Evolutionary conservation across 1,284 basidiomycete species (phyloP), one percentile per base, ranked within the genome.

Genomic region (Fistulinella staudtii): DNA sequence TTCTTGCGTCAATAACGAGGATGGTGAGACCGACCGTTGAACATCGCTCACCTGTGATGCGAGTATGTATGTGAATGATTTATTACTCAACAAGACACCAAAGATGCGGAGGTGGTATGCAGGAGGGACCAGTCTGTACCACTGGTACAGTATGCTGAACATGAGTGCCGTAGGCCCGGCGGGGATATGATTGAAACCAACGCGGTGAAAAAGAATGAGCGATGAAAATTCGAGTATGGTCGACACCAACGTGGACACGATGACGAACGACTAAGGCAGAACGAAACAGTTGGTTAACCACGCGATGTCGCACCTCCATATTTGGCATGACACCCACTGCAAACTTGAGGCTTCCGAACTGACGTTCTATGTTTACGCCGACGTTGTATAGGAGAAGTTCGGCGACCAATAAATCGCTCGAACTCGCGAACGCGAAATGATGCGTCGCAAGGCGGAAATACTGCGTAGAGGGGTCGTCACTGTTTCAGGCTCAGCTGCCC

Each of bases 301-400:
- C 11, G 35, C 3, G 18, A 34, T 14, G 33, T 34, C 13, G 23
- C 28, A 42, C 24, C 11, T 11, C 25, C 21, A 22, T 39, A 20
- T 46, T 23, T 2, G 33, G 33, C 13, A 18, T 20, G 24, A 25
- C 14, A 70, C 88, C 67, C 54, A 92, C 92, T n/a, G 89, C 88
- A 67, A 80, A 96, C 64, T 96, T 96, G 46, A 83, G 66, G 41
- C 82, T 85, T 2, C 93, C 93, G 59, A 93, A 95, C 30, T 82
- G 79, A 43, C 93, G 76, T 61, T 97, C 93, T 34, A 95, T 75
- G 20, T 77, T 77, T 2, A 90, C 67, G 1, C 80, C 80, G 18
- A 82, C 73, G 58, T 82, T 80, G 66, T 85, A 94, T 3, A 96
- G 66, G 13, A 93, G 54, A 20, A 94, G 58, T 52, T 88, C 80